phyloP scores from a whole-genome alignment of 176 grass and related monocot genomes.

The Ensete ventricosum region DNA sequence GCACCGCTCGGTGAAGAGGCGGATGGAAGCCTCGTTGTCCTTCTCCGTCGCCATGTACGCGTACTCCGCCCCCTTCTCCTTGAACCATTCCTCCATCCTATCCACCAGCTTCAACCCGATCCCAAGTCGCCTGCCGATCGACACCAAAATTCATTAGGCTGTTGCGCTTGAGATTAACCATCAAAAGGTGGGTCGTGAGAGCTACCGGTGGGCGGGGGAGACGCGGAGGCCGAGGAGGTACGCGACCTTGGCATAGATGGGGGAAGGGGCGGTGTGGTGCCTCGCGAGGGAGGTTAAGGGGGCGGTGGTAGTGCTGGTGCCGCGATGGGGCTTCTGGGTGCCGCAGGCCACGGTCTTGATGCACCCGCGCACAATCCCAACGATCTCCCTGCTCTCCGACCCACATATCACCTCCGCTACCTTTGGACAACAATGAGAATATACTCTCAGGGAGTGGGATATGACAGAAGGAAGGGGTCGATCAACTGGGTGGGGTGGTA shows the following conservation, averaged over 20 bases:
- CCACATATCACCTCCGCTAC: conserved; percentile 35
- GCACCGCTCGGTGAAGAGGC: conserved; percentile 67
- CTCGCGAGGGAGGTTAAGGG: conserved; percentile 12
- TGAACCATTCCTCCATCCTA: conserved; percentile 69
- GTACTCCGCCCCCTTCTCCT: conserved; percentile 54
- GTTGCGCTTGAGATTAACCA: neutral
- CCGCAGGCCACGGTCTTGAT: conserved; percentile 70
- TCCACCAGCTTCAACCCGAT: conserved; percentile 55
- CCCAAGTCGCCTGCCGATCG: conserved; percentile 45
- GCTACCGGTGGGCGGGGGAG: conserved; percentile 57
- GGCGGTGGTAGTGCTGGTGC: neutral
- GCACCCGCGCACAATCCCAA: conserved; percentile 73
- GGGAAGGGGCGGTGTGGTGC: neutral
- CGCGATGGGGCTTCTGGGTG: neutral
- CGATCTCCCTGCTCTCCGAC: conserved; percentile 32
- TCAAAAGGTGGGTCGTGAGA: neutral
- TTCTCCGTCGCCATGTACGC: conserved; percentile 80
- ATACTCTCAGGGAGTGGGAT: no score
- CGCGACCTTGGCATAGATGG: conserved; percentile 51
- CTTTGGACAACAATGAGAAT: neutral
- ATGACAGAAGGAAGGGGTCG: no score
- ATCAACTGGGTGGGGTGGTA: no score
- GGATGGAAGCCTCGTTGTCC: conserved; percentile 62
- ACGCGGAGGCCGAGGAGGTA: conserved; percentile 90
- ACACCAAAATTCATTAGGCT: neutral